Evolutionary conservation across 495 filamentous ascomycete species (phyloP), one percentile per base, ranked within the genome.

Genomic region (Xylaria bambusicola): DNA sequence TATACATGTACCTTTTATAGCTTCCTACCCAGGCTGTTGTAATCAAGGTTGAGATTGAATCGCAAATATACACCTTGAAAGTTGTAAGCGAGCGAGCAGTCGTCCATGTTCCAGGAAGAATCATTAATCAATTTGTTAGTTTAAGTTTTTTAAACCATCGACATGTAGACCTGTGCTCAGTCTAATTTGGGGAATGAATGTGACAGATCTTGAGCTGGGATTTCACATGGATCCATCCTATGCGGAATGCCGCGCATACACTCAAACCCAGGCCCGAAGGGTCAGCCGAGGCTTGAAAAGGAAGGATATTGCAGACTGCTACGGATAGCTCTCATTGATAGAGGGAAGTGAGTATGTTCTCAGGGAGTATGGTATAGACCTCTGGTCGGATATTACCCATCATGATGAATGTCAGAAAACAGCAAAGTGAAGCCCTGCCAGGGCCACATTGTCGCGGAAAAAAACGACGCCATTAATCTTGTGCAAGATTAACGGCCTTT

Each of bases 341-440:
- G 10, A 33, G 29, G 29, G 5, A 33, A 10, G 10, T 10, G 29
- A 33, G 29, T 1, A 33, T 6, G 6, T 35, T 17, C 17, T 50
- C 1, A 17, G 8, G 33, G 51, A 53, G 9, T 40, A 42, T 9
- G 35, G 35, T 10, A 42, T 53, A n/a, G 35, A 53, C 20, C 51
- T 42, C n/a, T 53, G 35, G 51, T 50, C 26, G 8, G 47, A 50
- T 23, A 20, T 50, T 13, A n/a, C n/a, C 17, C 47, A 9, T 21
- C 26, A 35, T 21, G 51, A 53, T 20, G 51, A 17, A 42, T 50
- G 20, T 50, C 17, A 27, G 26, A 31, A 21, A 17, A 42, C 17
- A 26, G 51, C 12, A n/a, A 21, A 53, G 51, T 31, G 35, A 9
- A 42, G 51, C 21, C 51, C 51, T 0, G 51, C 2, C 7, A 27